Evolutionary conservation across 2,329 filamentous ascomycete species (phyloP).

Genomic region (Apiospora saccharicola): DNA sequence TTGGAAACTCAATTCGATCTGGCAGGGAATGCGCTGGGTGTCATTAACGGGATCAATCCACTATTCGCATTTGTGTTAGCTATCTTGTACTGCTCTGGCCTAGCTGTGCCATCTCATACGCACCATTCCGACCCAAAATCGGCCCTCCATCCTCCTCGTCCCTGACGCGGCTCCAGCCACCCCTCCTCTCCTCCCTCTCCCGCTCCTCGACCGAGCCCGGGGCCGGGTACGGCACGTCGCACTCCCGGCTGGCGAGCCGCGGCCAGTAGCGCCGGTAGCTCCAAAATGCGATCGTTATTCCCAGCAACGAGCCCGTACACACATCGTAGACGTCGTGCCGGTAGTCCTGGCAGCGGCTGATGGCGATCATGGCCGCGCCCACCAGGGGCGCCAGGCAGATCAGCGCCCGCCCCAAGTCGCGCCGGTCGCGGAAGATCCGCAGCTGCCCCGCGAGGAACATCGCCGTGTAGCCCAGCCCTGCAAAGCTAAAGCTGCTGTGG

Average conservation of each 20-base stretch:
- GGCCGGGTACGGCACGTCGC: constrained; percentile 64
- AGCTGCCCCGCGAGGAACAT: constrained; percentile 75
- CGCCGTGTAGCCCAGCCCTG: constrained; percentile 77
- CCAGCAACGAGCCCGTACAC: constrained; percentile 65
- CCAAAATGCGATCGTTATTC: constrained; percentile 68
- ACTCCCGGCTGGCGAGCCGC: constrained; percentile 56
- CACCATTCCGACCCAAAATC: constrained; percentile 39
- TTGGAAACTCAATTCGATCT: neutral
- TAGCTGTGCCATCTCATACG: constrained; percentile 36
- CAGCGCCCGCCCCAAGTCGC: constrained; percentile 63
- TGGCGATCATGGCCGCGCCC: constrained; percentile 71
- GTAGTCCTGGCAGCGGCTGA: constrained; percentile 74
- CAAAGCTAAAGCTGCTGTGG: constrained; percentile 81
- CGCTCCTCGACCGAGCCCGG: constrained; percentile 43
- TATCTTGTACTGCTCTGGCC: constrained; percentile 7
- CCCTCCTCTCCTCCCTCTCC: constrained; percentile 32
- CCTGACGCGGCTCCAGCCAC: constrained; percentile 52
- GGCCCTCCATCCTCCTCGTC: constrained; percentile 61
- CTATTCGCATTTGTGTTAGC: constrained; percentile 22
- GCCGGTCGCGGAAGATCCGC: constrained; percentile 59
- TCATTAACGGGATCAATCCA: constrained; percentile 9
- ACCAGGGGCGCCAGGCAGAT: constrained; percentile 66
- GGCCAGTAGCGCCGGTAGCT: constrained; percentile 73
- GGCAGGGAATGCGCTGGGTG: neutral
- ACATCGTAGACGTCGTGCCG: constrained; percentile 77